phyloP scores from a whole-genome alignment of 106 monocot genomes.

The Dendrobium nobile region DNA sequence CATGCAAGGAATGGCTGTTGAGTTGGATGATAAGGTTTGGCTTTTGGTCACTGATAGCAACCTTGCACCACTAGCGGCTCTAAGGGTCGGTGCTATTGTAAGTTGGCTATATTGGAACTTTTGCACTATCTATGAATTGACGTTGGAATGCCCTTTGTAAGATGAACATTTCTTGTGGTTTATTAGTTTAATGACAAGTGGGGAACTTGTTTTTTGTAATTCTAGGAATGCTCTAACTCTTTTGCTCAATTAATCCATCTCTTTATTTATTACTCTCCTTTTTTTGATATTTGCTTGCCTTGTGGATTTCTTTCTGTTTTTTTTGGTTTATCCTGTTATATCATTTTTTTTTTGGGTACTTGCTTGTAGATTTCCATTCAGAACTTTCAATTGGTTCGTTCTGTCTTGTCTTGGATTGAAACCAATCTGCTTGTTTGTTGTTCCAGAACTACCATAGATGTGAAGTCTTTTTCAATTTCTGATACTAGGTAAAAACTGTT shows the following conservation, averaged over 20 bases:
- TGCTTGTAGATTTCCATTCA: slow-evolving; percentile 56
- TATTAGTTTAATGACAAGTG: background rate
- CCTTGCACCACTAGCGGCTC: slow-evolving; percentile 42
- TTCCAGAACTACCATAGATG: slow-evolving; percentile 40
- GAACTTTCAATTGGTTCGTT: slow-evolving; percentile 54
- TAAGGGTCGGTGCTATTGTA: slow-evolving; percentile 91
- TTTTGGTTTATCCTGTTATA: background rate
- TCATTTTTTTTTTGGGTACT: slow-evolving; percentile 1
- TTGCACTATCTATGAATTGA: background rate
- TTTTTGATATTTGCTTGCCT: background rate
- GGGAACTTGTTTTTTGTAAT: background rate
- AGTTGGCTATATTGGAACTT: slow-evolving; percentile 17
- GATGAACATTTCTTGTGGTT: background rate
- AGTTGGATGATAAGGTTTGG: slow-evolving; percentile 78
- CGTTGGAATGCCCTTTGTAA: background rate
- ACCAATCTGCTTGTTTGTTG: slow-evolving; percentile 57
- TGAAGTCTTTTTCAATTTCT: slow-evolving; percentile 56
- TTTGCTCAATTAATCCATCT: background rate
- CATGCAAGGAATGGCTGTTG: slow-evolving; percentile 67
- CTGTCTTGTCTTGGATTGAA: slow-evolving; percentile 50
- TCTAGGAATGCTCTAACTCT: background rate
- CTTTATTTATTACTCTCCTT: background rate
- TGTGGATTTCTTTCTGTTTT: background rate
- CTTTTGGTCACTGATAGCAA: slow-evolving; percentile 42
- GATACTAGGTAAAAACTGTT: slow-evolving; percentile 33